phyloP scores from a whole-genome alignment of 2,329 filamentous ascomycete genomes.

The Microcyclospora tardicrescens region DNA sequence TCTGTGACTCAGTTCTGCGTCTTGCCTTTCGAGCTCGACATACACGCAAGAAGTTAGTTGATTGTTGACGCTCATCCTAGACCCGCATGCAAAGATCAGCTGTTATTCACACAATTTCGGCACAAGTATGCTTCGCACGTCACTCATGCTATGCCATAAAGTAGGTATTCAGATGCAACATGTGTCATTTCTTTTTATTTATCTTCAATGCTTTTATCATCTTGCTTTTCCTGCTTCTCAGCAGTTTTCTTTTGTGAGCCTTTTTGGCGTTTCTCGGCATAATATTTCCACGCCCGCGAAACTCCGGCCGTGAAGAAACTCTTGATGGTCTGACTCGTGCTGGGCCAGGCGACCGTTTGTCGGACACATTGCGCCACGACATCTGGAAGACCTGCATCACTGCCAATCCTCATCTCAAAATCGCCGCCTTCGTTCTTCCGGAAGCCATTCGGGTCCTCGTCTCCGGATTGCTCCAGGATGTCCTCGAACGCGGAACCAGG shows the following conservation, averaged over 20 bases:
- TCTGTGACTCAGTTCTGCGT: too few species aligned
- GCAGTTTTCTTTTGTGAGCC: conserved; percentile 31
- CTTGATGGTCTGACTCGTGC: conserved; percentile 76
- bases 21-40: too few species aligned
- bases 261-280: conserved; percentile 59
- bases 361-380: conserved; percentile 66
- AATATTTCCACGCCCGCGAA: conserved; percentile 56
- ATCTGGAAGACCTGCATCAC: conserved; percentile 53
- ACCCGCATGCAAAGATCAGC: too few species aligned
- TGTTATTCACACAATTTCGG: too few species aligned
- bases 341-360: conserved; percentile 85
- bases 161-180: neutral
- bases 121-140: too few species aligned
- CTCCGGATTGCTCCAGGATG: conserved; percentile 66
- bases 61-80: too few species aligned
- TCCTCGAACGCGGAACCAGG: conserved; percentile 69
- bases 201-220: conserved; percentile 31
- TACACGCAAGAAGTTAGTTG: too few species aligned
- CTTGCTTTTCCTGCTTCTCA: conserved; percentile 65
- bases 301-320: conserved; percentile 67
- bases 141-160: neutral
- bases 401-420: conserved; percentile 78
- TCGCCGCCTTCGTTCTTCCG: conserved; percentile 54
- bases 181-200: neutral
- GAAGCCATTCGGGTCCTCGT: conserved; percentile 54